These are phyloP conservation scores for Trypanosoma vivax DNA, from an alignment of 208 protist genomes.

Conservation along the genomic window DNA sequence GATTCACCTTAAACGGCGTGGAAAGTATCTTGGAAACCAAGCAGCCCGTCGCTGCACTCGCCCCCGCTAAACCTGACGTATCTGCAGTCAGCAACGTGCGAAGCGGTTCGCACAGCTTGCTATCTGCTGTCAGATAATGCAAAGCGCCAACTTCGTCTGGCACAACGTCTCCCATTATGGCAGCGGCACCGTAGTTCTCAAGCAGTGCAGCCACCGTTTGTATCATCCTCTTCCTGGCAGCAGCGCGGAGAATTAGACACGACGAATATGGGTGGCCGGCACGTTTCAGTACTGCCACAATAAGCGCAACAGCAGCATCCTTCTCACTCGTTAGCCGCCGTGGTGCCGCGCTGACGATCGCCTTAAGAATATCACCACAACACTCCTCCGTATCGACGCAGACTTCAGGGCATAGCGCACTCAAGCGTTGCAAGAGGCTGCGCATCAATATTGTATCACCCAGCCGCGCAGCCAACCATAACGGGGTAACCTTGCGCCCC, in stretches of 20 bases:
- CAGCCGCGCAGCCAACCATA: slow-evolving; percentile 56
- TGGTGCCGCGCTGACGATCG: slow-evolving; percentile 28
- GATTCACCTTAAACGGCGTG: slow-evolving; percentile 18
- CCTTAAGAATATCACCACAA: slow-evolving; percentile 43
- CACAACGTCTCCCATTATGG: slow-evolving; percentile 40
- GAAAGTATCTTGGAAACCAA: slow-evolving; percentile 6
- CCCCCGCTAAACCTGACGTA: slow-evolving; percentile 16
- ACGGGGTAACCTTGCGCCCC: slow-evolving; percentile 31
- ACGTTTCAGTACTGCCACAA: slow-evolving; percentile 34
- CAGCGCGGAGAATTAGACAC: slow-evolving; percentile 32
- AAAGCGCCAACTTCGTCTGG: slow-evolving; percentile 34
- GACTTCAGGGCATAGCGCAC: slow-evolving; percentile 16
- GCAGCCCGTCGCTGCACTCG: slow-evolving; percentile 11
- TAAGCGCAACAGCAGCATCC: slow-evolving; percentile 25
- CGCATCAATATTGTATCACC: slow-evolving; percentile 28
- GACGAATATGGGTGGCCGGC: slow-evolving; percentile 53
- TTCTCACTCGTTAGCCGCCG: slow-evolving; percentile 12
- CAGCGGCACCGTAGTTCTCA: slow-evolving; percentile 49
- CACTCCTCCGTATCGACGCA: slow-evolving; percentile 15
- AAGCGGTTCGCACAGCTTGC: slow-evolving; percentile 30
- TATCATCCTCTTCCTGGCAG: slow-evolving; percentile 31
- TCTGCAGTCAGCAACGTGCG: slow-evolving; percentile 35
- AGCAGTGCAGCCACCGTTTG: slow-evolving; percentile 34
- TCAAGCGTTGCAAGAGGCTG: slow-evolving; percentile 32
- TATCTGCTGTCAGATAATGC: slow-evolving; percentile 38